These are phyloP conservation scores for Geotrichum candidum DNA, from an alignment of 1,139 yeast species.

Conservation along the genomic window DNA sequence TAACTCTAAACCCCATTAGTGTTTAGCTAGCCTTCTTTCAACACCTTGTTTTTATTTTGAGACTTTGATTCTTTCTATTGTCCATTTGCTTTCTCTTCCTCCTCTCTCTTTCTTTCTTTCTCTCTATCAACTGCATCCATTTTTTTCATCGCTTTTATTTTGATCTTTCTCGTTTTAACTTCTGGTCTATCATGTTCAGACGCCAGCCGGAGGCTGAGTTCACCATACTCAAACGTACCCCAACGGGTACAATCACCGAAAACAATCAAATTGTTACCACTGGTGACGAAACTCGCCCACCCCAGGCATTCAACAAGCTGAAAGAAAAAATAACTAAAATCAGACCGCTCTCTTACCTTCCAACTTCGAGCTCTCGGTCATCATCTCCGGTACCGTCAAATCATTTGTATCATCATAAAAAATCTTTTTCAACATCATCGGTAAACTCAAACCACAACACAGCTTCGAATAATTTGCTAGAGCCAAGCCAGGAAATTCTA, in stretches of 20 bases:
- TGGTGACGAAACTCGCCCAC: slow-evolving; percentile 1
- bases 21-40: too few relatives aligned
- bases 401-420: background rate
- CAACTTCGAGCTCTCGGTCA: background rate
- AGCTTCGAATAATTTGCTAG: background rate
- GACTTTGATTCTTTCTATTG: background rate
- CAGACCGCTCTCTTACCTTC: slow-evolving; percentile 7
- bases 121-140: background rate
- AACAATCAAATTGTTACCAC: slow-evolving; percentile 10
- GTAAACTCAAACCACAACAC: background rate
- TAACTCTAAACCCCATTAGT: too few relatives aligned
- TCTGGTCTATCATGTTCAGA: slow-evolving; percentile 5
- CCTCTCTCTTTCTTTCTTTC: background rate
- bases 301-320: background rate
- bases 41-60: background rate
- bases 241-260: slow-evolving; percentile 6
- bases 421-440: slow-evolving; percentile 1
- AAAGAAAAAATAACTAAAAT: slow-evolving; percentile 10
- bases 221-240: slow-evolving; percentile 9
- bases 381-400: background rate
- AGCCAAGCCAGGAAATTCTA: slow-evolving; percentile 11
- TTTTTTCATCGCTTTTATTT: background rate
- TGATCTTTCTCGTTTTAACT: background rate
- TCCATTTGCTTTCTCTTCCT: background rate
- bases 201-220: slow-evolving; percentile 12